These are phyloP conservation scores for Macrotyloma uniflorum DNA, from an alignment of 306 rosid genomes.

Conservation along the genomic window DNA sequence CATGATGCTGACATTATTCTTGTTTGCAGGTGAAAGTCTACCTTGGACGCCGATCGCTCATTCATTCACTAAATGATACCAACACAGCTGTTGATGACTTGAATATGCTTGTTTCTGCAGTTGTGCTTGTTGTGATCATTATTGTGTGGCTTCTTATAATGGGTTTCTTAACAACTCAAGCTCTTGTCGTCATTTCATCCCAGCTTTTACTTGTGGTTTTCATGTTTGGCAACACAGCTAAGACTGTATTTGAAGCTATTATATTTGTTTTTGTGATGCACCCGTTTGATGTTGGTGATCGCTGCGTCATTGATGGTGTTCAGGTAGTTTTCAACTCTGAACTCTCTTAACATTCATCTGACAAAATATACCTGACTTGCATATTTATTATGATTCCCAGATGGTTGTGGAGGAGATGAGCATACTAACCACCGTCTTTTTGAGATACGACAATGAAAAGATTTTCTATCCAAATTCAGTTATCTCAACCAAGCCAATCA, in stretches of 20 bases:
- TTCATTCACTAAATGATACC: conserved; percentile 77
- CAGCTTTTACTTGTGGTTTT: conserved; percentile 75
- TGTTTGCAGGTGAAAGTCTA: conserved; percentile 78
- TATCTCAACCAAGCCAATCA: conserved; percentile 73
- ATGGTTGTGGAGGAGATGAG: conserved; percentile 94
- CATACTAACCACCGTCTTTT: conserved; percentile 74
- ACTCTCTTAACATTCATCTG: background rate
- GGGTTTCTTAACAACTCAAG: conserved; percentile 76
- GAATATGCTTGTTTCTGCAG: conserved; percentile 61
- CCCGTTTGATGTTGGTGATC: conserved; percentile 91
- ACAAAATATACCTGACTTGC: conserved; percentile 23
- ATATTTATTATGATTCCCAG: conserved; percentile 45
- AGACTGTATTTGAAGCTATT: conserved; percentile 84
- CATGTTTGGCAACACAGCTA: conserved; percentile 76
- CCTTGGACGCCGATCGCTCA: conserved; percentile 71
- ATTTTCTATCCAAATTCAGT: conserved; percentile 84
- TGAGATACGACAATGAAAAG: conserved; percentile 83
- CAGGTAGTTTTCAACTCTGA: conserved; percentile 62
- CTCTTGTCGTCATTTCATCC: conserved; percentile 75
- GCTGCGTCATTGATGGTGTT: conserved; percentile 83
- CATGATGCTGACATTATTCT: conserved; percentile 24
- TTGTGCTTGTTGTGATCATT: conserved; percentile 49
- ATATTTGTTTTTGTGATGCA: conserved; percentile 89
- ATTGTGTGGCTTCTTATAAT: conserved; percentile 72
- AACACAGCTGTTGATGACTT: conserved; percentile 87